A percentile compares a stretch with the other conserved stretches of the same genome.
Conservation (phyloP, 2,329 filamentous ascomycete genomes). For the Talaromyces islandicus region DNA sequence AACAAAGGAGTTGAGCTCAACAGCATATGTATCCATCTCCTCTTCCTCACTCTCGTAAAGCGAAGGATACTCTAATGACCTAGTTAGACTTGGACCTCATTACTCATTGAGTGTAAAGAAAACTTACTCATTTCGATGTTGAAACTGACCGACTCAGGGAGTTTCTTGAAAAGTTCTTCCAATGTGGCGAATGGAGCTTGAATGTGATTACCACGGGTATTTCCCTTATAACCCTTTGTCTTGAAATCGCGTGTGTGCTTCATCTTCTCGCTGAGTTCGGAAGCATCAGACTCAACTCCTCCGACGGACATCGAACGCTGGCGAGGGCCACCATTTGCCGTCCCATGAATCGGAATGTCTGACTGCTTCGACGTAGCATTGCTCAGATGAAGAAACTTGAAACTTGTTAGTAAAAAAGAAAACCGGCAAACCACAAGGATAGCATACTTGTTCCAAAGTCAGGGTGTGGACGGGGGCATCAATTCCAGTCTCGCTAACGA, state of each 20-base stretch:
- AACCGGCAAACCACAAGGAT: neutral
- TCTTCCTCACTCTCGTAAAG: slow-evolving; percentile 90
- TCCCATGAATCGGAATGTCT: slow-evolving; percentile 25
- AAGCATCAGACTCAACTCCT: slow-evolving; percentile 38
- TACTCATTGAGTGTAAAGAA: slow-evolving; percentile 16
- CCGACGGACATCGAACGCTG: slow-evolving; percentile 57
- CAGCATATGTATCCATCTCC: slow-evolving; percentile 92
- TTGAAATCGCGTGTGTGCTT: slow-evolving; percentile 96
- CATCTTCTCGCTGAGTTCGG: slow-evolving; percentile 70
- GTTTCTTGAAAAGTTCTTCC: slow-evolving; percentile 81
- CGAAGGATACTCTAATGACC: slow-evolving; percentile 75
- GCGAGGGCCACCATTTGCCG: slow-evolving; percentile 19
- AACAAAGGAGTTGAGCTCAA: slow-evolving; percentile 94
- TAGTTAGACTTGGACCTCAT: slow-evolving; percentile 22
- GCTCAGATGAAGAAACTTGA: slow-evolving; percentile 74
- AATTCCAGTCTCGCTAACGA: slow-evolving; percentile 95
- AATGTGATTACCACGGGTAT: slow-evolving; percentile 88
- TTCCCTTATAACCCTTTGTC: slow-evolving; percentile 89
- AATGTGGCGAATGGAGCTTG: slow-evolving; percentile 93
- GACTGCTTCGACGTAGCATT: slow-evolving; percentile 37
- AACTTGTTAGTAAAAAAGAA: neutral
- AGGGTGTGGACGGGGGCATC: slow-evolving; percentile 94
- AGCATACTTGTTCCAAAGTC: slow-evolving; percentile 69
- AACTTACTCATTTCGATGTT: slow-evolving; percentile 86
- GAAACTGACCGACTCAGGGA: slow-evolving; percentile 81